Conservation (phyloP, 2,329 filamentous ascomycete species). For the Penicillium brasilianum region DNA sequence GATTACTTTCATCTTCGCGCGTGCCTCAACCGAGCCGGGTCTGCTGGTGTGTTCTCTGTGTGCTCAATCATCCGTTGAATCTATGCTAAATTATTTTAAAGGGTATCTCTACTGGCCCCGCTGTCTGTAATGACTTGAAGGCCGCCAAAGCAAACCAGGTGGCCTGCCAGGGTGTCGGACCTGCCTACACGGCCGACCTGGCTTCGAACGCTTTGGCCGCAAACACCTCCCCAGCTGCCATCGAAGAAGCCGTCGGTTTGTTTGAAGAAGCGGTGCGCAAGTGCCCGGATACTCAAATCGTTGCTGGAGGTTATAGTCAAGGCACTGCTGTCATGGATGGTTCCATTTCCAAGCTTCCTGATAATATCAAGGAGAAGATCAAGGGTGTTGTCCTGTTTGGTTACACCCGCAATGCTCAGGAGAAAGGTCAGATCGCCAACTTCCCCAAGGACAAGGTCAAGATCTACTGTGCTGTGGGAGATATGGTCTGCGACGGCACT, state of each 20-base stretch:
- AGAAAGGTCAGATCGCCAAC: conserved; percentile 46
- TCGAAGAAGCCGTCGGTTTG: conserved; percentile 49
- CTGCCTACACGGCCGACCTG: not conserved
- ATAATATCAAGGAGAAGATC: conserved; percentile 33
- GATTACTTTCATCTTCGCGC: conserved; percentile 49
- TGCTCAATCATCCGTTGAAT: not conserved
- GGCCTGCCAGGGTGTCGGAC: not conserved
- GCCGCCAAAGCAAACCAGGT: not conserved
- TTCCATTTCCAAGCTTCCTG: not conserved
- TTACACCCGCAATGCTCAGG: conserved; percentile 50
- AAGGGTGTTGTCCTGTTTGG: conserved; percentile 50
- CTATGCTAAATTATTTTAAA: not conserved
- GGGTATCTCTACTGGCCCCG: not conserved
- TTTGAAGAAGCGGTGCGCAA: conserved; percentile 48
- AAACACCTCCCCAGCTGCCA: conserved; percentile 23
- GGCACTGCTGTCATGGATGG: conserved; percentile 4
- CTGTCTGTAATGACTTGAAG: not conserved
- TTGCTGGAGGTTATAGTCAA: conserved; percentile 47
- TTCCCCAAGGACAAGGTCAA: conserved; percentile 52
- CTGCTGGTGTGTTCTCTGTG: conserved; percentile 39
- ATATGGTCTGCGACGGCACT: conserved; percentile 56
- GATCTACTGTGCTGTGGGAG: conserved; percentile 46
- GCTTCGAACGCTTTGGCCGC: conserved; percentile 36
- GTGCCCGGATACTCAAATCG: conserved; percentile 52
- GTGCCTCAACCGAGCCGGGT: conserved; percentile 47